Evolutionary conservation across 2,329 filamentous ascomycete species (phyloP), one percentile per base, ranked within the genome.

Genomic region (Xylariaceae sp.): DNA sequence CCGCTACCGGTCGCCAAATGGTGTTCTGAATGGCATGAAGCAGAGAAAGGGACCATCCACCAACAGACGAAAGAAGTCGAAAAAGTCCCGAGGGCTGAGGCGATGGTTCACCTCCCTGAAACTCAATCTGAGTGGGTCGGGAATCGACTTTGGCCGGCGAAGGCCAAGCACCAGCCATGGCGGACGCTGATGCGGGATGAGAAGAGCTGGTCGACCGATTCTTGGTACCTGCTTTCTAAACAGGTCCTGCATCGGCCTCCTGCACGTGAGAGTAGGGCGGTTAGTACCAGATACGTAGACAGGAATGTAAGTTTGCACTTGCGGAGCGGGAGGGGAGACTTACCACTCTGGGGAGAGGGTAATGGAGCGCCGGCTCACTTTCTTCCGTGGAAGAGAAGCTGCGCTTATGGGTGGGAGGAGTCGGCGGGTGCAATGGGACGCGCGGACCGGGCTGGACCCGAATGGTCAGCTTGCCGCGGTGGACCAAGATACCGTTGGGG

Each of bases 121-220:
- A 39, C 4, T 23, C 34, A 17, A 8, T 4, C 7, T 35, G 23
- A 35, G 23, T 15, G 6, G 35, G 17, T 4, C 5, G 39, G 30
- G 41, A 17, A 58, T 41, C 11, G 50, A 54, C 44, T 57, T 50
- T 58, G n/a, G 52, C 59, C 59, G 53, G 57, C 17, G 61, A 59
- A 41, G 61, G 61, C 61, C 61, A 63, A 10, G 48, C 30, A 18
- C 61, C 61, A 18, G 61, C 59, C 59, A 63, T 63, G 56, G 53
- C 18, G 35, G 41, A 10, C 41, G 41, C 41, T 18, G 57, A 3
- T 18, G 13, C 10, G 49, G 37, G 41, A 49, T 1, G 51, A 37
- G 3, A 59, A 34, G 41, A 52, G 53, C 17, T 8, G 51, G 7
- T 50, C 57, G 54, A 7, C 59, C 56, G 39, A 51, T 51, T 53